Evolutionary conservation across 2,329 filamentous ascomycete species (phyloP), one percentile per base, ranked within the genome.

Genomic region (Beauveria bassiana): DNA sequence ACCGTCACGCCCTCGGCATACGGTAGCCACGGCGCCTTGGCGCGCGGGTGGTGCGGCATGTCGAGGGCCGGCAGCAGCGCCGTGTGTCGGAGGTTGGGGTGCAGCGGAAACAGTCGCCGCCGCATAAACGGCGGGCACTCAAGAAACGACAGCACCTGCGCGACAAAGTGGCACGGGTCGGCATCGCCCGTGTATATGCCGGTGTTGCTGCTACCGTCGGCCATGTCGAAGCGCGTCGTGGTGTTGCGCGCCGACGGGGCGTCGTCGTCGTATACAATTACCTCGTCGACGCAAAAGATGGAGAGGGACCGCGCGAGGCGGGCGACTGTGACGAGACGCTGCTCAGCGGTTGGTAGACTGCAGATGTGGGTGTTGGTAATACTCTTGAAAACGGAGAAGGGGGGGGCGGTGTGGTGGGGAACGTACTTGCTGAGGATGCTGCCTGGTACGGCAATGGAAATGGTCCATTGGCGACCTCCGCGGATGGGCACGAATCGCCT

Each of bases 111-210:
- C 3, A 96, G 79, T 2, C 81, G 75, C 70, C 86, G 87, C 68
- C 90, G 86, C 74, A 96, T 86, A 73, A 95, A 88, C 1, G 91
- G 90, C 34, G 91, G 91, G 5, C 89, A 89, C 73, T 96, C 91
- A 63, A 96, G 84, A 74, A 92, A 96, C 63, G 84, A 87, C 8
- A 96, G 79, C 7, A 96, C 76, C 70, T 95, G 91, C 56, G 85
- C 82, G 24, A 96, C 80, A 74, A 93, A 96, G 75, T 93, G 88
- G 62, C 86, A 86, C 1, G 90, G 90, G 69, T 95, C 88, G 16
- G 84, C 79, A 70, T 86, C 89, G 65, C 86, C 89, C 1, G 88
- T 91, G 75, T 86, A 81, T 68, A 78, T 18, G 40, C 14, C 50
- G 26, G 31, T 28, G 26, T 7, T 28, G 26, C 20, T 22, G 20